Base-by-base conservation (phyloP, 2,329 filamentous ascomycete species). In the Apiospora rasikravindrae region DNA sequence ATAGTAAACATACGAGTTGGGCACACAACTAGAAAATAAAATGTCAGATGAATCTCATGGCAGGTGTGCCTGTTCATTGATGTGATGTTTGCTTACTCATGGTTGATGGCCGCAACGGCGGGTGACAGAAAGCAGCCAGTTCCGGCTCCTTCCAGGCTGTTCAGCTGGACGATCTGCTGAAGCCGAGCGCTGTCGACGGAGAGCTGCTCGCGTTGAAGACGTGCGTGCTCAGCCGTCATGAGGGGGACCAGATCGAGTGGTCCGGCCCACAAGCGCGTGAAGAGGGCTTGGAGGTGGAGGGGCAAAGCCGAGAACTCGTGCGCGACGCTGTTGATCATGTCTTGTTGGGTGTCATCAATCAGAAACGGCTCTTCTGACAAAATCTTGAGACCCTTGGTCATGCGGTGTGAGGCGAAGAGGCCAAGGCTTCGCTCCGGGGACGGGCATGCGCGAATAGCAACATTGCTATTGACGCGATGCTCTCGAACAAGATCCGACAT, bases 251-350 rank as follows among this genome's bases (percentile, higher is more conserved):
- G 6, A 1, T 64, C 57, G 10, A 14, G 4, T 2, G 2, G 33
- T 3, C 57, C 57, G 10, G 57, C 57, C 19, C 6, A 24, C 19
- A 64, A 19, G 8, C 57, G 57, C 0, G 57, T 64, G 33, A 64
- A n/a, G 0, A 64, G 10, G 0, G 8, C 19, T 10, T 40, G 8
- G 1, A 8, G 1, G 2, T 19, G 19, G 0, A 1, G 19, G 2
- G 57, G 19, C 19, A 40, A 2, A 8, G 7, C 0, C 0, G 29
- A 16, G 19, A 64, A 64, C 4, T 40, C 33, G 0, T 40, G 1
- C 4, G 4, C 8, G 19, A 64, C 13, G 1, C 5, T 10, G 22
- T 37, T 29, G 1, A 40, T n/a, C 19, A 64, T 4, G 2, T n/a
- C 33, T 2, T 40, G 6, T 6, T 22, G 19, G 0, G 33, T 1